Percentiles rank a stretch among this genome's conserved stretches.
phyloP scores from a whole-genome alignment of 2,329 filamentous ascomycete genomes.

The Tympanopsis confertula region DNA sequence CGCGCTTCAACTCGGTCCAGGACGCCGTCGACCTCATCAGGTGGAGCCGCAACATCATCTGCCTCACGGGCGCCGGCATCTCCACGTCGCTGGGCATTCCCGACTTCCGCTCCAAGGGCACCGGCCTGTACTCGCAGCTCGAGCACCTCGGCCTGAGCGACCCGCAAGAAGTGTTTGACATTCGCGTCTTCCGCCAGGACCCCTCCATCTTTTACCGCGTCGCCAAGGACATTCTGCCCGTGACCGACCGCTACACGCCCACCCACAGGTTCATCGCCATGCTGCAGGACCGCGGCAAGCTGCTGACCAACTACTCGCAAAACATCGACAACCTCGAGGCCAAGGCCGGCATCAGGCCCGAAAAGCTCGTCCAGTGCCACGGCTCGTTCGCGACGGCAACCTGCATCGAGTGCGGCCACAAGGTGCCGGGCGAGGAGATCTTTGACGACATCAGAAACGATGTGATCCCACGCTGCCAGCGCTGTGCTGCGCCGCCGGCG shows the following conservation, averaged over 20 bases:
- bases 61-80: slow-evolving; percentile 90
- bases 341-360: slow-evolving; percentile 67
- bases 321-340: slow-evolving; percentile 96
- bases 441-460: slow-evolving; percentile 69
- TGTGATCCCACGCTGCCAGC: slow-evolving; percentile 60
- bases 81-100: slow-evolving; percentile 94
- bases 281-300: slow-evolving; percentile 75
- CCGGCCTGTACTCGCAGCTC: slow-evolving; percentile 79
- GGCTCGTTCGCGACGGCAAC: slow-evolving; percentile 89
- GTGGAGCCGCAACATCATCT: slow-evolving; percentile 71
- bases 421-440: slow-evolving; percentile 65
- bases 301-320: slow-evolving; percentile 94
- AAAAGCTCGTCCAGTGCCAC: slow-evolving; percentile 89
- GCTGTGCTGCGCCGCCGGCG: not conserved
- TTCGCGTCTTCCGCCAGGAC: slow-evolving; percentile 73
- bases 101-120: slow-evolving; percentile 89
- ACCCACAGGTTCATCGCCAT: slow-evolving; percentile 90
- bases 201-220: slow-evolving; percentile 84
- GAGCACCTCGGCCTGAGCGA: slow-evolving; percentile 64
- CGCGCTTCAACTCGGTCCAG: slow-evolving; percentile 71
- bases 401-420: slow-evolving; percentile 70
- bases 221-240: slow-evolving; percentile 80
- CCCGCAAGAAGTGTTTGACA: slow-evolving; percentile 92
- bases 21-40: slow-evolving; percentile 73
- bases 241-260: slow-evolving; percentile 69